Percentiles rank a stretch among this genome's conserved stretches.
These are phyloP conservation scores for Proliferodiscus dingleyae DNA, from an alignment of 2,329 filamentous ascomycete species.

Conservation along the genomic window DNA sequence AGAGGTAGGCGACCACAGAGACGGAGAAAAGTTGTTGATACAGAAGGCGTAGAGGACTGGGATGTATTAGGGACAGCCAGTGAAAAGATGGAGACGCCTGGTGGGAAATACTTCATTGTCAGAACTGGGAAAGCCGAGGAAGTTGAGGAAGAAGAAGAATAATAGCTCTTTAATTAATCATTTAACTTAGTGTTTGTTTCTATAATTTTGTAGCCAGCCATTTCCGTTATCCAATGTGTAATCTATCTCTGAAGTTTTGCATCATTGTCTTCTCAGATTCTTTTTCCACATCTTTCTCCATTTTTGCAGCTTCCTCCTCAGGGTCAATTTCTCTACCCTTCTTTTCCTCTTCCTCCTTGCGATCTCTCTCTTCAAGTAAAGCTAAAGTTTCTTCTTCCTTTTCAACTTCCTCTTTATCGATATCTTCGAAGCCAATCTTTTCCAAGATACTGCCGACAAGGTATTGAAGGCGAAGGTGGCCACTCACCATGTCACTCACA, in stretches of 20 bases:
- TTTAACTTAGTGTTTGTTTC: background rate
- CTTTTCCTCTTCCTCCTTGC: constrained; percentile 32
- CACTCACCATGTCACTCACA: constrained; percentile 58
- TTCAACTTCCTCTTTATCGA: constrained; percentile 39
- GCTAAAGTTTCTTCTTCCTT: constrained; percentile 40
- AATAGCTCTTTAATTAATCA: background rate
- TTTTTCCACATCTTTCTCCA: constrained; percentile 25
- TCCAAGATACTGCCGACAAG: constrained; percentile 62
- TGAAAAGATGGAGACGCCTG: constrained; percentile 25
- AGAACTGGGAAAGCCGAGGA: constrained; percentile 26
- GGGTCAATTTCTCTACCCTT: constrained; percentile 24
- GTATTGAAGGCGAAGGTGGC: constrained; percentile 66
- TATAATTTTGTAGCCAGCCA: background rate
- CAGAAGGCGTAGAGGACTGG: constrained; percentile 26
- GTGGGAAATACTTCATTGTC: constrained; percentile 34
- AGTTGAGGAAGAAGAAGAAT: background rate
- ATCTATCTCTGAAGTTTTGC: constrained; percentile 22
- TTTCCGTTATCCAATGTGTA: constrained; percentile 17
- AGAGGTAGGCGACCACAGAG: constrained; percentile 28
- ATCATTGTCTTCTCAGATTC: constrained; percentile 24
- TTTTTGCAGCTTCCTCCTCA: constrained; percentile 32
- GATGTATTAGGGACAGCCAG: constrained; percentile 28
- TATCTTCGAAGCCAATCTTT: constrained; percentile 59
- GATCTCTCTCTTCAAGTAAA: constrained; percentile 39
- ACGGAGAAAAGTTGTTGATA: constrained; percentile 16